Evolutionary conservation across 768 basidiomycete species (phyloP), one percentile per base, ranked within the genome.

Genomic region (Mycena filopes): DNA sequence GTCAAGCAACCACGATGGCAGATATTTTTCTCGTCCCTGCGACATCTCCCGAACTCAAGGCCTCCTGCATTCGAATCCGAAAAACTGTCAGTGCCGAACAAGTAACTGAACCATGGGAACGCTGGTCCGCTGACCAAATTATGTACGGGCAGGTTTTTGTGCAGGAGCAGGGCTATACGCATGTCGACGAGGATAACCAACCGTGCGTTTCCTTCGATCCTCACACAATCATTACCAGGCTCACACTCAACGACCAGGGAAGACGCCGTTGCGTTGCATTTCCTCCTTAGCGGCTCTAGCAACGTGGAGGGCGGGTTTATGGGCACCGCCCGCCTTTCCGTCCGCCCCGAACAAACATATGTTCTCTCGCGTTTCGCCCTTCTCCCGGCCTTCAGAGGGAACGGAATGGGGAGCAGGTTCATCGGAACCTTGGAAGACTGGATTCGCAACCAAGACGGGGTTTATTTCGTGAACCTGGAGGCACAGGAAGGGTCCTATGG

Each of bases 401-500:
- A 12, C 12, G 33, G 33, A 12, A 33, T 33, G 33, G 33, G 33
- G 7, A 33, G 33, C 33, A 33, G 12, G 33, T 33, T 33, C 12
- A 33, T 33, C 7, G 12, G 33, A 12, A 12, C 33, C 7, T 33
- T 33, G 33, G 33, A 33, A 33, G 33, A 33, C 7, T 33, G 33
- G 33, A 33, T 33, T 33, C 33, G 33, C 33, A 33, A 33, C 7
- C 33, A 33, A 33, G 33, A 12, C 33, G 33, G 33, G 12, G 6
- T 33, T 33, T 33, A 33, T 33, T 33, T 33, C 12, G 33, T 33
- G 33, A 33, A 33, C 25, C 43, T 57, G 18, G 55, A 57, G 21
- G 55, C 55, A 6, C 55, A 57, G 31, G 55, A 47, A 8, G 55
- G 55, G 26, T n/a, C 31, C 3, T 57, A 57, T n/a, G 55, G 55